Evolutionary conservation across 345 rosid species (phyloP).

Genomic region (Salix caprea): DNA sequence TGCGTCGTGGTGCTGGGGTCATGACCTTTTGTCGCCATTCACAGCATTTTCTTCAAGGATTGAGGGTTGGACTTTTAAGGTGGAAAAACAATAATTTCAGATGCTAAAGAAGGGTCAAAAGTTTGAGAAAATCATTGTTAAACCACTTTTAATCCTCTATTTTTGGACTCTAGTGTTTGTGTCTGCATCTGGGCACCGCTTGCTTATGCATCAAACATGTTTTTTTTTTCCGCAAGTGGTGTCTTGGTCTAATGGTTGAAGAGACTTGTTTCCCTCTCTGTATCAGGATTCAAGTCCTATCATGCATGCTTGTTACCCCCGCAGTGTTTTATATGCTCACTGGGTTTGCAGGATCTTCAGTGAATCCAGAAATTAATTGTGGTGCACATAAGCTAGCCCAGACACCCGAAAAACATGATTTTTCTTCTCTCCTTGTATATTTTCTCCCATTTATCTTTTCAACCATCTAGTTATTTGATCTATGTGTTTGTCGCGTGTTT

Average conservation of each 20-base stretch:
- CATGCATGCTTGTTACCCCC: fast-evolving
- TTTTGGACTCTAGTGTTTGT: background rate
- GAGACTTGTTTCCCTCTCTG: fast-evolving
- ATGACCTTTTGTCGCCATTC: slow-evolving; percentile 14
- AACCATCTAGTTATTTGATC: too few relatives aligned
- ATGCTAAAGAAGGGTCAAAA: slow-evolving; percentile 4
- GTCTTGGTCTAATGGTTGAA: too few relatives aligned
- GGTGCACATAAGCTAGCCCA: too few relatives aligned
- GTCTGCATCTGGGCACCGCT: background rate
- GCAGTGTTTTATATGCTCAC: fast-evolving
- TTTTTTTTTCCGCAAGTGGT: too few relatives aligned
- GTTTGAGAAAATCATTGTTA: background rate
- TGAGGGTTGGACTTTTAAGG: slow-evolving; percentile 10
- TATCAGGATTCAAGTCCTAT: fast-evolving
- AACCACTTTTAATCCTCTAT: background rate
- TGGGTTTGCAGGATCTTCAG: too few relatives aligned
- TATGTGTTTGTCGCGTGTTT: too few relatives aligned
- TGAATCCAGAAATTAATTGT: too few relatives aligned
- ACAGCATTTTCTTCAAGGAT: background rate
- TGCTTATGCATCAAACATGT: background rate
- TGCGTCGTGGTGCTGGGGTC: background rate
- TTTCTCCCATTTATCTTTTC: too few relatives aligned
- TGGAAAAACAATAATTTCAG: slow-evolving; percentile 2
- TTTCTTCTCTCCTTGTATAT: too few relatives aligned
- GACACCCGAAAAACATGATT: too few relatives aligned